These are phyloP conservation scores for Clonostachys rhizophaga DNA, from an alignment of 2,329 filamentous ascomycete genomes.

Conservation along the genomic window DNA sequence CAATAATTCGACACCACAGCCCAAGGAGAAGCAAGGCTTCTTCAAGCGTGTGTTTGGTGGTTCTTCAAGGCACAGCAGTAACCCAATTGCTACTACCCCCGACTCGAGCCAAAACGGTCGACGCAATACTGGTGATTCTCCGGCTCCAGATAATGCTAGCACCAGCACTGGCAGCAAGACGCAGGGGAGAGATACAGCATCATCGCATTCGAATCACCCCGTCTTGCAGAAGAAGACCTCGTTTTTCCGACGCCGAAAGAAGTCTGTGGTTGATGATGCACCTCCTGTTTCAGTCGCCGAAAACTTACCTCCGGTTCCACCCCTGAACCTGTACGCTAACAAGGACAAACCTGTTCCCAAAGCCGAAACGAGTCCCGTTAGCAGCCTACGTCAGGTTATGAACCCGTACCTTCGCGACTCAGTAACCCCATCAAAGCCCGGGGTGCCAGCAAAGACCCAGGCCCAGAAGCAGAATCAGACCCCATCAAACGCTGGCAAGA, in stretches of 20 bases:
- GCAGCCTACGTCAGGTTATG: constrained; percentile 83
- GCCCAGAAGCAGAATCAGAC: neutral
- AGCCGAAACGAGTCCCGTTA: constrained; percentile 59
- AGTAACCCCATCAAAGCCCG: constrained; percentile 14
- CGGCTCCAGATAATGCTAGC: neutral
- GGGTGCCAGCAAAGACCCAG: constrained; percentile 3
- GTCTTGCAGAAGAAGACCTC: constrained; percentile 83
- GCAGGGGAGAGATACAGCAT: constrained; percentile 41
- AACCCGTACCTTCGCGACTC: constrained; percentile 65
- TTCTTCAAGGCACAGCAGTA: constrained; percentile 51
- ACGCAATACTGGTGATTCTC: constrained; percentile 1
- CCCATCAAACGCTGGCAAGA: neutral
- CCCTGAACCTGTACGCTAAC: constrained; percentile 21
- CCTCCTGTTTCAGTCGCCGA: constrained; percentile 52
- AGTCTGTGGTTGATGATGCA: constrained; percentile 70
- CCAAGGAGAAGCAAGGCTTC: constrained; percentile 77
- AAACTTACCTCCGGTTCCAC: constrained; percentile 32
- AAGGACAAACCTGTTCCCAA: constrained; percentile 20
- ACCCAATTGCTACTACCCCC: neutral
- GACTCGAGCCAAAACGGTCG: neutral
- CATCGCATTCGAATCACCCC: constrained; percentile 39
- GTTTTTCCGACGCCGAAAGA: constrained; percentile 90
- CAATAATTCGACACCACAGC: constrained; percentile 29
- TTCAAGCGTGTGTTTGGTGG: constrained; percentile 85
- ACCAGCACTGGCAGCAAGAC: constrained; percentile 24